Base-by-base conservation (phyloP, 441 rosid species). In the Adansonia gregorii region DNA sequence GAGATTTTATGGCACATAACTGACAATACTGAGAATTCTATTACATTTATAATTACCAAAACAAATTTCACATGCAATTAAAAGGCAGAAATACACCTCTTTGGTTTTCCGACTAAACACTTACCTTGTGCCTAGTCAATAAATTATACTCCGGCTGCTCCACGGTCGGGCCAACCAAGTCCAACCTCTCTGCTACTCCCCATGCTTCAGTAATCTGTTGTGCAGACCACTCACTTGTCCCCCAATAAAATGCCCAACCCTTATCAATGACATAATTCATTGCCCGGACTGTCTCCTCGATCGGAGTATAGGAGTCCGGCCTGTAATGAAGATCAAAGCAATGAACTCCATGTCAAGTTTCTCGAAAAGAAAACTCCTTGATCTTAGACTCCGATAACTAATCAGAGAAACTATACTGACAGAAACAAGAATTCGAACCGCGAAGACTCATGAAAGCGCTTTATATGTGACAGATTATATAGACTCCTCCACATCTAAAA, bases 211-310 rank as follows among this genome's bases (percentile, higher is more conserved):
- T 95, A 80, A 95, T 89, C 80, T 95, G 99, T 61, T 95, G 99
- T 0, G 97, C 91, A 0, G 98, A 88, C 99, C 98, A 95, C 84
- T 95, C 99, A 76, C 98, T 95, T 12, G 99, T 94, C 2, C 98
- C 99, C 98, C 99, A 94, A 77, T 95, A 95, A 76, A 95, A 95
- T 4, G 99, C 98, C 99, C 94, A 90, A 4, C 99, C 99, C 75
- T 95, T 94, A 76, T 95, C 98, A 63, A 95, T 94, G 78, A 95
- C 94, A 66, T 91, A 84, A 79, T 94, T 95, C 97, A 95, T 95
- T 6, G 97, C 97, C 83, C 97, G 88, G 64, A 95, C 99, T 0
- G 99, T 95, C 86, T 95, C 99, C 80, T 95, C 99, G 27, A 92
- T 91, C 19, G 99, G 98, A 0, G 98, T 93, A 2, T 90, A 86